These are phyloP conservation scores for Trifolium pratense DNA, from an alignment of 306 rosid species.

Conservation along the genomic window DNA sequence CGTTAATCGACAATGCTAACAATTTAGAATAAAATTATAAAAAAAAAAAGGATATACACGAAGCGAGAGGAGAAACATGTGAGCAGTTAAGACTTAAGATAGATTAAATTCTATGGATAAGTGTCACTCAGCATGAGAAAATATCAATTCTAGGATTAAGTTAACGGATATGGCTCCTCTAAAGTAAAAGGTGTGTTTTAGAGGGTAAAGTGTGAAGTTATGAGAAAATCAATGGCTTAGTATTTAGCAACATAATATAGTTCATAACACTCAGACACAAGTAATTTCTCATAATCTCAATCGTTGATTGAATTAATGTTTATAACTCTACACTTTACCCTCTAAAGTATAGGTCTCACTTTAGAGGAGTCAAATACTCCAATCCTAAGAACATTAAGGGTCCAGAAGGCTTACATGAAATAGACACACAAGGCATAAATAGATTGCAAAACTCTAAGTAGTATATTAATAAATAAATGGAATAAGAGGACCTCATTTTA, in stretches of 20 bases:
- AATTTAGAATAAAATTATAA: slow-evolving; percentile 15
- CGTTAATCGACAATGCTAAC: slow-evolving; percentile 3
- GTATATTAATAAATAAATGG: slow-evolving; percentile 10
- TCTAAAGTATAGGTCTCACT: not conserved
- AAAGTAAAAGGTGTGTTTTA: not conserved
- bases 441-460: slow-evolving; percentile 15
- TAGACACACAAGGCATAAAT: slow-evolving; percentile 13
- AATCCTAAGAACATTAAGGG: not conserved
- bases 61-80: too few relatives aligned
- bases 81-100: not conserved
- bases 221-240: not conserved
- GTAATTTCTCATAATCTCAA: not conserved
- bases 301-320: not conserved
- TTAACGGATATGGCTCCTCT: not conserved
- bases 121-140: not conserved
- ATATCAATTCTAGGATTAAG: too few relatives aligned
- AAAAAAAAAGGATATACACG: not conserved
- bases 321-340: not conserved
- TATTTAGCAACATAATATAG: not conserved
- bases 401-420: not conserved
- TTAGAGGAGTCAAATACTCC: not conserved
- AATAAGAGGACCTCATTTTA: not conserved
- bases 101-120: not conserved
- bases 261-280: not conserved
- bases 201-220: not conserved